Conservation (phyloP, 2,329 filamentous ascomycete genomes). For the Colletotrichum shisoi region DNA sequence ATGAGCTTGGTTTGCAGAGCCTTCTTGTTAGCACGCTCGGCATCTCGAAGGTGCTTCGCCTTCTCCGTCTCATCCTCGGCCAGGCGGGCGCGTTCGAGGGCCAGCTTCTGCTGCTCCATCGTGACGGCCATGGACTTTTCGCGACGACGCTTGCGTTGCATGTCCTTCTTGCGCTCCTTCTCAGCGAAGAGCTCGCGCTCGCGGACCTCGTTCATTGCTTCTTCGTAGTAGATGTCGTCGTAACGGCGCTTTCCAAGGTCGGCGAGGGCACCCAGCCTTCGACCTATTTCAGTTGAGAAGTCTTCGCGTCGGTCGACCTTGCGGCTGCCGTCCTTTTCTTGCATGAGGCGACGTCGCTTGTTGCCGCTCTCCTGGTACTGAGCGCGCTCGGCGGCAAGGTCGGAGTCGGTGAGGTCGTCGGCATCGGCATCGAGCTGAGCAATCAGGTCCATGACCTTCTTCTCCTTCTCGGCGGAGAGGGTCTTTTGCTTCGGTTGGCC, state of each 20-base stretch:
- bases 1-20: constrained; percentile 88
- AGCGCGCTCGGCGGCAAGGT: constrained; percentile 55
- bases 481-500: constrained; percentile 61
- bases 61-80: constrained; percentile 84
- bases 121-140: constrained; percentile 96
- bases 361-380: constrained; percentile 64
- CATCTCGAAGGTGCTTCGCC: constrained; percentile 81
- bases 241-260: constrained; percentile 78
- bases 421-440: constrained; percentile 58
- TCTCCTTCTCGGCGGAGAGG: constrained; percentile 67
- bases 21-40: constrained; percentile 90
- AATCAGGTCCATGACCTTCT: constrained; percentile 70
- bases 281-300: constrained; percentile 65
- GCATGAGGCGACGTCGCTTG: constrained; percentile 75
- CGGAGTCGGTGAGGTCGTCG: constrained; percentile 53
- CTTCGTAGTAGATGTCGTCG: constrained; percentile 77
- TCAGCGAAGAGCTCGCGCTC: constrained; percentile 90
- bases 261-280: constrained; percentile 72
- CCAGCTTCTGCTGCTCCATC: constrained; percentile 87
- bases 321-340: constrained; percentile 68
- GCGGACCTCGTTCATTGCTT: constrained; percentile 85
- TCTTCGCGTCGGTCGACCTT: constrained; percentile 69
- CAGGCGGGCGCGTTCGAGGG: constrained; percentile 77
- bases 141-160: constrained; percentile 94
- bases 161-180: constrained; percentile 99